phyloP scores from a whole-genome alignment of 176 grass and related monocot species.

The Avena eriantha region DNA sequence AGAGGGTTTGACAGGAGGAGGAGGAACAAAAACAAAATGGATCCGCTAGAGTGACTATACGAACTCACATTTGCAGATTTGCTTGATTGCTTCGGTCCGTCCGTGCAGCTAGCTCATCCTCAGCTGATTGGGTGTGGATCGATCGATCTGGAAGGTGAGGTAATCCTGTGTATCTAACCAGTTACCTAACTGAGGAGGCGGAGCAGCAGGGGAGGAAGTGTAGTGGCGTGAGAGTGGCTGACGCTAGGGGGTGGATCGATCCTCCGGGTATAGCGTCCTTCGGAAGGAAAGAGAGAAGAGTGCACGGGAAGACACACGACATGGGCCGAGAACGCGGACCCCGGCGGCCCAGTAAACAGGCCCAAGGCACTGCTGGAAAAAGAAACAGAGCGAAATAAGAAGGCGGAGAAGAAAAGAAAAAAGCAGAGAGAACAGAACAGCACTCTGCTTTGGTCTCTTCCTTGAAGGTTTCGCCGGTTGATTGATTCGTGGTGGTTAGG shows the following conservation, averaged over 20 bases:
- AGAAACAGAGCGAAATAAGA: background rate
- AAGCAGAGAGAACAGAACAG: background rate
- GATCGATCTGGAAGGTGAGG: background rate
- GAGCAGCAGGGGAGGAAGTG: background rate
- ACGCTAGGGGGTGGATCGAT: background rate
- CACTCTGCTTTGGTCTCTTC: background rate
- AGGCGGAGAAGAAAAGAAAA: background rate
- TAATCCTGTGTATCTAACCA: background rate
- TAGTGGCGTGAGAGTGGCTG: background rate
- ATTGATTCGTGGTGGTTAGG: background rate
- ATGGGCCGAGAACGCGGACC: background rate
- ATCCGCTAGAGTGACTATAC: background rate
- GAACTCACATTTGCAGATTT: background rate
- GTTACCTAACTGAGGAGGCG: background rate
- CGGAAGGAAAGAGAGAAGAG: background rate
- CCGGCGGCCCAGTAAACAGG: background rate
- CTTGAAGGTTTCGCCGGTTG: background rate
- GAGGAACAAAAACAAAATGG: background rate
- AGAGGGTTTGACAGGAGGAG: background rate
- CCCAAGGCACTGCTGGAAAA: background rate
- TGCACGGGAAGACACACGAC: background rate
- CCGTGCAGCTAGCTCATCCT: background rate
- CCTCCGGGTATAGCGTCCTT: background rate
- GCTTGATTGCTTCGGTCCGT: background rate
- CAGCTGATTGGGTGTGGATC: background rate